These are phyloP conservation scores for Calonectria crousiana DNA, from an alignment of 2,329 filamentous ascomycete genomes.

Conservation along the genomic window DNA sequence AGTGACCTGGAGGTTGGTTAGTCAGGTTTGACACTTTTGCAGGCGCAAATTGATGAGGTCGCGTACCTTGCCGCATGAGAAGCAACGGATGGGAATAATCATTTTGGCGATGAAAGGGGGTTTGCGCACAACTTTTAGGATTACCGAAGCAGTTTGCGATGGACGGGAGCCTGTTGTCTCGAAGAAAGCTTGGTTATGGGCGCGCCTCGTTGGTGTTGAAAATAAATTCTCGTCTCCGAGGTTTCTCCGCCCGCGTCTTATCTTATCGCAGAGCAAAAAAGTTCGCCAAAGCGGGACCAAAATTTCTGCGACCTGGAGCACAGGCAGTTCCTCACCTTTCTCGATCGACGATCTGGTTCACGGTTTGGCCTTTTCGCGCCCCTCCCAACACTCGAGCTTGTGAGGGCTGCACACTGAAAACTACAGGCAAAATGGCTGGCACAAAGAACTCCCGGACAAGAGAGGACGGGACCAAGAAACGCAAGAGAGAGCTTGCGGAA, in stretches of 20 bases:
- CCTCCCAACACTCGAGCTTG: slow-evolving; percentile 24
- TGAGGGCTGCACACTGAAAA: slow-evolving; percentile 22
- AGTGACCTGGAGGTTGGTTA: slow-evolving; percentile 76
- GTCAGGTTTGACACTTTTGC: slow-evolving; percentile 34
- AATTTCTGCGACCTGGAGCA: slow-evolving; percentile 50
- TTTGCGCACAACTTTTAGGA: slow-evolving; percentile 26
- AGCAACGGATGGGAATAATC: slow-evolving; percentile 99
- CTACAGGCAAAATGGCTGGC: slow-evolving; percentile 49
- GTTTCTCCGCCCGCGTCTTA: slow-evolving; percentile 50
- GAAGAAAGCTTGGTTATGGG: slow-evolving; percentile 29
- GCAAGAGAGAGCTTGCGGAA: slow-evolving; percentile 60
- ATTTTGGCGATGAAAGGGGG: slow-evolving; percentile 68
- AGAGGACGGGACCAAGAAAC: slow-evolving; percentile 58
- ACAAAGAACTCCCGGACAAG: slow-evolving; percentile 47
- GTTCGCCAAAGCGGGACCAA: slow-evolving; percentile 53
- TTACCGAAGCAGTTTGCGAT: slow-evolving; percentile 38
- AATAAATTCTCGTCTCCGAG: slow-evolving; percentile 46
- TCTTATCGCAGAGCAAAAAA: slow-evolving; percentile 56
- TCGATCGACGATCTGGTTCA: slow-evolving; percentile 33
- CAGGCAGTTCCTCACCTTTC: slow-evolving; percentile 32
- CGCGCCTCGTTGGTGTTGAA: slow-evolving; percentile 28
- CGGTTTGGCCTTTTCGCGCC: slow-evolving; percentile 31
- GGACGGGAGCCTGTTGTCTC: slow-evolving; percentile 32
- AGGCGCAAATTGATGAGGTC: slow-evolving; percentile 19
- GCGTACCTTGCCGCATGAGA: slow-evolving; percentile 96